Evolutionary conservation across 257 asterid species (phyloP), one percentile per base, ranked within the genome.

Genomic region (Fraxinus quadrangulata): DNA sequence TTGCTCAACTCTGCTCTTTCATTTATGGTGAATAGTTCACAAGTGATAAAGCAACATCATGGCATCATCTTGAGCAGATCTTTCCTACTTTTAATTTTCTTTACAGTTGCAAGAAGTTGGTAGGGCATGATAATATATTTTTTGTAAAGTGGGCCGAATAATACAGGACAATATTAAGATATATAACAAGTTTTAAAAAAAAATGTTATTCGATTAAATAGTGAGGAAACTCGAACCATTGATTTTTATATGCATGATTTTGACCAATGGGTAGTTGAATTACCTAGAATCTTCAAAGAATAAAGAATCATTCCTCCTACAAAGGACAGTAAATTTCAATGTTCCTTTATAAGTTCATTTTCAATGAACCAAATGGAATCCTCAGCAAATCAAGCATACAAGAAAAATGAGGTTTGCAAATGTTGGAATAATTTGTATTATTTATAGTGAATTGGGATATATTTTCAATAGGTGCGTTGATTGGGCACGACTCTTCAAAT

Each of bases 351-450:
- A 61, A 61, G 24, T 61, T 21, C 68, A 61, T 19, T 31, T 31
- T 23, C 11, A 23, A 24, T 24, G 68, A 61, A 61, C 16, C 33
- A 37, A 61, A 54, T 54, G 5, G 24, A 6, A 19, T 54, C 26
- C 26, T 23, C 68, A 23, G 30, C 5, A 23, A 21, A 49, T 40
- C 69, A 30, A 65, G 24, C 45, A 5, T n/a, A 11, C 8, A 54
- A 75, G 10, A 45, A 47, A 24, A 30, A 82, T 74, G 82, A 78
- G 37, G 37, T 33, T 69, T 74, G 23, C 75, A 4, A 33, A 33
- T 33, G 36, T 33, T 33, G 36, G 36, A 33, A 4, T 33, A 33
- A 33, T 33, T 30, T 2, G 33, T 30, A 30, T 30, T 30, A 30
- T 30, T 30, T 28, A 30, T 30, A 30, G 33, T 30, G 33, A 30